Conservation (phyloP, 1,139 yeast species). For the Zygosaccharomyces sapae region DNA sequence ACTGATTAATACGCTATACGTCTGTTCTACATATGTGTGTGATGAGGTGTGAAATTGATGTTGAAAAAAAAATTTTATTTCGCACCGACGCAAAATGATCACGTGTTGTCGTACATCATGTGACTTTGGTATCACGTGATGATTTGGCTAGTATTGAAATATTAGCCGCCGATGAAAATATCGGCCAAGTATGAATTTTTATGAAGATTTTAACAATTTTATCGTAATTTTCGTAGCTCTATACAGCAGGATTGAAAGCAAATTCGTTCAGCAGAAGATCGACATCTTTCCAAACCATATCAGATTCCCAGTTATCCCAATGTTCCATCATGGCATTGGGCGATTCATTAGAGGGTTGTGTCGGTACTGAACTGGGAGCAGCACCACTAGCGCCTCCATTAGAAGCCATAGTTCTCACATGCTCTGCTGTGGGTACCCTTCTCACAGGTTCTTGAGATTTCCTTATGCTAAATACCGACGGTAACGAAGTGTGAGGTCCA, state of each 20-base stretch:
- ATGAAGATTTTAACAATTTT: not conserved
- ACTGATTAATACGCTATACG: not conserved
- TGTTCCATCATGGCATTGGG: conserved; percentile 35
- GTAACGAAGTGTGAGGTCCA: not conserved
- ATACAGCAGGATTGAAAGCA: conserved; percentile 58
- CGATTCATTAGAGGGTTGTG: conserved; percentile 19
- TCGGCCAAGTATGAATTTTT: not conserved
- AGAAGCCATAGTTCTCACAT: not conserved
- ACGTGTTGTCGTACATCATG: not conserved
- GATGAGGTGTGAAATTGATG: not conserved
- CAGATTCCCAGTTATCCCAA: conserved; percentile 55
- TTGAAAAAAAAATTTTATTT: conserved; percentile 4
- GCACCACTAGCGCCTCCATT: not conserved
- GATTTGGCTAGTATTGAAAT: not conserved
- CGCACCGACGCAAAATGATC: not conserved
- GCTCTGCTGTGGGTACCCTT: not conserved
- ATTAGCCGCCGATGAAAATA: not conserved
- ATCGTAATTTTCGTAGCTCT: not conserved
- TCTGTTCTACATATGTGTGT: not conserved
- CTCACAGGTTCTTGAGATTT: conserved; percentile 1
- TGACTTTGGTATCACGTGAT: not conserved
- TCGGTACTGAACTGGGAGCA: not conserved
- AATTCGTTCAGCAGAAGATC: conserved; percentile 91
- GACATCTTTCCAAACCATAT: conserved; percentile 81
- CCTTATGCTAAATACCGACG: conserved; percentile 4